Percentiles rank a stretch among this genome's conserved stretches.
These are phyloP conservation scores for Chlamydomonas schloesseri DNA, from an alignment of 139 green algal species.

Conservation along the genomic window DNA sequence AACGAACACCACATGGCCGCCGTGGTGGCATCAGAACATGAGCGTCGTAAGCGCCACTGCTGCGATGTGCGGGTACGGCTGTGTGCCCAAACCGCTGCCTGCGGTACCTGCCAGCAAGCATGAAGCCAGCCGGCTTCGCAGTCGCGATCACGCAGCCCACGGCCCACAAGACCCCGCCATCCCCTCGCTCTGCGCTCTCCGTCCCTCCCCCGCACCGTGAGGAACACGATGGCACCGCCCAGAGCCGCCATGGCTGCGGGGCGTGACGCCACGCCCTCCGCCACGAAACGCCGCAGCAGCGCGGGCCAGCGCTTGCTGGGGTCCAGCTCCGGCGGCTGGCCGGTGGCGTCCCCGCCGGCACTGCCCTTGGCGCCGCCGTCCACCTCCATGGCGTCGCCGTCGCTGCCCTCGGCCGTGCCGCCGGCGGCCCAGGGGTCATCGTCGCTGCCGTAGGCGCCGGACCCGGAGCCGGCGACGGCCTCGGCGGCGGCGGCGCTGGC, in stretches of 20 bases:
- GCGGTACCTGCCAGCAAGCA: no score
- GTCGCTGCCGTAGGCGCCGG: background rate
- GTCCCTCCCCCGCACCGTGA: slow-evolving; percentile 61
- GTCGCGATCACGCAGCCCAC: no score
- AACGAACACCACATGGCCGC: background rate
- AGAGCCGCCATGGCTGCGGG: slow-evolving; percentile 38
- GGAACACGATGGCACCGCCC: slow-evolving; percentile 67
- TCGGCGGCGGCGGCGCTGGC: background rate
- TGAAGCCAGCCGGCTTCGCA: no score
- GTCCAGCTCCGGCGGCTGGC: slow-evolving; percentile 1
- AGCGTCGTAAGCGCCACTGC: no score
- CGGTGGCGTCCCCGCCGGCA: background rate
- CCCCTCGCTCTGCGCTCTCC: background rate
- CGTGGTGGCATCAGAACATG: no score
- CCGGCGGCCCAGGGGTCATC: background rate
- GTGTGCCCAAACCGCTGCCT: no score
- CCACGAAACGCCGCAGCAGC: slow-evolving; percentile 27
- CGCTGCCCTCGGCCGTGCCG: background rate
- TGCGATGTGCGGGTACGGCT: no score
- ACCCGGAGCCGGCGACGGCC: background rate
- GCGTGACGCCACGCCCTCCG: background rate
- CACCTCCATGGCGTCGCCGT: background rate
- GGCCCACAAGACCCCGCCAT: background rate
- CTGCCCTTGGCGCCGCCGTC: background rate
- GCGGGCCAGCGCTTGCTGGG: slow-evolving; percentile 1